Evolutionary conservation across 345 rosid species (phyloP).

Genomic region (Bretschneidera sinensis): DNA sequence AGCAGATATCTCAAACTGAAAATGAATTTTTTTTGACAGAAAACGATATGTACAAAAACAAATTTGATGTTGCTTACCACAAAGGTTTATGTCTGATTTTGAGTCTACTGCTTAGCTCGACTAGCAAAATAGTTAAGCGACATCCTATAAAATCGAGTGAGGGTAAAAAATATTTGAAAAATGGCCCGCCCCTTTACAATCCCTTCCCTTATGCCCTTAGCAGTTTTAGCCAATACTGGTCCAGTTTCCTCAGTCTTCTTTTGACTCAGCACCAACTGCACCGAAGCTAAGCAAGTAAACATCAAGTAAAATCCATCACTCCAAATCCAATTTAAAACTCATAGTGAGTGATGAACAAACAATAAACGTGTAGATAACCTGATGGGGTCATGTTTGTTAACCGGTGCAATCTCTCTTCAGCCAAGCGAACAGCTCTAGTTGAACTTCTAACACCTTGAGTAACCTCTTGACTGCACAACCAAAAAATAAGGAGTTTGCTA

Average conservation of each 20-base stretch:
- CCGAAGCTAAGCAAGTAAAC: slow-evolving; percentile 64
- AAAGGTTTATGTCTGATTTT: slow-evolving; percentile 7
- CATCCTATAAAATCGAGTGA: slow-evolving; percentile 40
- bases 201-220: slow-evolving; percentile 52
- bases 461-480: slow-evolving; percentile 65
- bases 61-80: slow-evolving; percentile 23
- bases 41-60: not conserved
- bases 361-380: slow-evolving; percentile 25
- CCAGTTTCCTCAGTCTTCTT: slow-evolving; percentile 32
- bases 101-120: slow-evolving; percentile 36
- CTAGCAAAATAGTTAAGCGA: slow-evolving; percentile 40
- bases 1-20: too few species aligned
- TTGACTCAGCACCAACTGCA: slow-evolving; percentile 52
- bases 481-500: not conserved
- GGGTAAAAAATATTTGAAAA: slow-evolving; percentile 42
- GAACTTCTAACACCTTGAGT: slow-evolving; percentile 82
- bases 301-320: slow-evolving; percentile 35
- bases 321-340: slow-evolving; percentile 3
- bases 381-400: slow-evolving; percentile 46
- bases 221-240: slow-evolving; percentile 55
- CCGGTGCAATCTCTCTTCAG: slow-evolving; percentile 75
- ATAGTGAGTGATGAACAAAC: not conserved
- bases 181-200: slow-evolving; percentile 65
- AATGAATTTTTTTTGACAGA: not conserved
- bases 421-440: slow-evolving; percentile 68